phyloP scores from a whole-genome alignment of 2,329 filamentous ascomycete species.

The Lizonia empirigonia region DNA sequence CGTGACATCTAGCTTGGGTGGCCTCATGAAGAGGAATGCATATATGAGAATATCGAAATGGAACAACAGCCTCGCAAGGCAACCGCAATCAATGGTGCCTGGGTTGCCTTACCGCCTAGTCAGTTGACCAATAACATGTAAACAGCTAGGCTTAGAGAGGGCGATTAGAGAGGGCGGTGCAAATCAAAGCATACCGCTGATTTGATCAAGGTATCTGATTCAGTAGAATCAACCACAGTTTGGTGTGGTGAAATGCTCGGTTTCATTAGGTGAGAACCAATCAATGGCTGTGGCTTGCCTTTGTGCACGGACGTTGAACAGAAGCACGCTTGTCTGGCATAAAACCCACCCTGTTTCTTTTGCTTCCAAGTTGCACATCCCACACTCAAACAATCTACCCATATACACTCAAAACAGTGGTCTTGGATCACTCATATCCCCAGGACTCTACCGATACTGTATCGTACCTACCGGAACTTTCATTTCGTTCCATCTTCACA shows the following conservation, averaged over 20 bases:
- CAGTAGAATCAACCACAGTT: not conserved
- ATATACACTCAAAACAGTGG: not conserved
- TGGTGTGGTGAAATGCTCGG: not conserved
- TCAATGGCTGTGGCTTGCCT: slow-evolving; percentile 1
- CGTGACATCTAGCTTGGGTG: slow-evolving; percentile 12
- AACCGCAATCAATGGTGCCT: slow-evolving; percentile 3
- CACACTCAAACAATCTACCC: not conserved
- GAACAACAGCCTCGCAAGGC: not conserved
- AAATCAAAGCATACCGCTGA: not conserved
- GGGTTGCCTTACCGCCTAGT: not conserved
- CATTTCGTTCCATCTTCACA: not conserved
- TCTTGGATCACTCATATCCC: not conserved
- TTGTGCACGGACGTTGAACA: slow-evolving; percentile 6
- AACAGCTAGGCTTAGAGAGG: not conserved
- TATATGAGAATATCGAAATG: not conserved
- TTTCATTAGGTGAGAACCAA: slow-evolving; percentile 1
- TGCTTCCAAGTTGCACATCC: not conserved
- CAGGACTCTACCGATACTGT: no score
- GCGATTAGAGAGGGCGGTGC: not conserved
- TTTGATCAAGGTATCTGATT: not conserved
- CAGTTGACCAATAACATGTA: not conserved
- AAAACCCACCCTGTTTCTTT: slow-evolving; percentile 9
- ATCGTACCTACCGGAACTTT: not conserved
- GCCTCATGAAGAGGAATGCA: slow-evolving; percentile 10
- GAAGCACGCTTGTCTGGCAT: slow-evolving; percentile 8